These are phyloP conservation scores for Albugo laibachii DNA, from an alignment of 352 stramenopile genomes.

Conservation along the genomic window DNA sequence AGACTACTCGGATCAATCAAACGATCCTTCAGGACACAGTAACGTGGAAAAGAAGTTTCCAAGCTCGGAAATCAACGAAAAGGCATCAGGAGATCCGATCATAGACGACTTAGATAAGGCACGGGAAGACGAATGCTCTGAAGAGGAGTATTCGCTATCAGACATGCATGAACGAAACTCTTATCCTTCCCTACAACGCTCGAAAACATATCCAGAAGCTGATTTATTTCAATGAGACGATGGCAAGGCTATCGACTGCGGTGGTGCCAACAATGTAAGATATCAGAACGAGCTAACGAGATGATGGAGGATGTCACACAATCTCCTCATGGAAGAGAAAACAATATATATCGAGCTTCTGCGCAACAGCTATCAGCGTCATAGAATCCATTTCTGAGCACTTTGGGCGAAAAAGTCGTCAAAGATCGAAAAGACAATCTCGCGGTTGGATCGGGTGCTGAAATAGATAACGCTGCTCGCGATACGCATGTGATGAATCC, in stretches of 20 bases:
- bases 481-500: too few species aligned
- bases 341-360: constrained; percentile 61
- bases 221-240: background rate
- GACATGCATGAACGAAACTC: background rate
- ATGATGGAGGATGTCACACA: constrained; percentile 68
- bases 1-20: background rate
- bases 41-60: too few species aligned
- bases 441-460: too few species aligned
- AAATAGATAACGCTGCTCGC: too few species aligned
- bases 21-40: too few species aligned
- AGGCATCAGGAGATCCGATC: background rate
- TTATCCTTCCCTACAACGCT: background rate
- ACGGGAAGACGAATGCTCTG: background rate
- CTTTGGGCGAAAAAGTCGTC: constrained; percentile 35
- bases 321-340: constrained; percentile 58
- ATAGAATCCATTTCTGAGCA: constrained; percentile 44
- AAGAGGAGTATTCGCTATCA: background rate
- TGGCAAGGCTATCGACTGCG: constrained; percentile 25
- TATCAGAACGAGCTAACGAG: constrained; percentile 61
- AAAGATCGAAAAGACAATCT: background rate
- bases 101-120: background rate
- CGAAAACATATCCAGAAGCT: background rate
- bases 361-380: constrained; percentile 36
- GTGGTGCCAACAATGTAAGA: constrained; percentile 60
- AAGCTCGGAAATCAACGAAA: background rate